Conservation (phyloP, 2,329 filamentous ascomycete genomes). For the Fusarium xyrophilum region DNA sequence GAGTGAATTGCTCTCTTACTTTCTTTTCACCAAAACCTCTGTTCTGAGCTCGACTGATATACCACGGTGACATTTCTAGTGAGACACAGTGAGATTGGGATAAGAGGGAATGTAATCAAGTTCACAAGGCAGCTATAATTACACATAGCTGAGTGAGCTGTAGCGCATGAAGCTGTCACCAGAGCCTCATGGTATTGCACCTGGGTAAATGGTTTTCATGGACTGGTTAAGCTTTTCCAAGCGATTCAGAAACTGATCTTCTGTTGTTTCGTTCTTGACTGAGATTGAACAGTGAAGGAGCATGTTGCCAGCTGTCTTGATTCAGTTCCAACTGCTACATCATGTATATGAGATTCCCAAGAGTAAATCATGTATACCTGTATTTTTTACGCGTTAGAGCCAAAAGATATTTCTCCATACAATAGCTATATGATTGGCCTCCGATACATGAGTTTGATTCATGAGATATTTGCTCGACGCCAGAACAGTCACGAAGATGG, state of each 20-base stretch:
- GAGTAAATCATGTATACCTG: fast-evolving
- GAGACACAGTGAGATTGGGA: fast-evolving
- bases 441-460: too few species aligned
- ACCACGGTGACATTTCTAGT: fast-evolving
- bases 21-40: too few species aligned
- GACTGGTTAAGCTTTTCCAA: fast-evolving
- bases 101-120: fast-evolving
- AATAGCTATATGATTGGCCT: too few species aligned
- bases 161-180: neutral
- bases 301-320: fast-evolving
- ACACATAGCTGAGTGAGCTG: fast-evolving
- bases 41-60: too few species aligned
- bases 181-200: fast-evolving
- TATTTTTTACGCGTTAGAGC: fast-evolving
- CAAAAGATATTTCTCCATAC: neutral
- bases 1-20: too few species aligned
- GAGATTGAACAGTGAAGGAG: fast-evolving
- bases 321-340: fast-evolving
- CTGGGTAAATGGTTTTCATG: fast-evolving
- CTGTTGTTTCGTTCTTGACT: fast-evolving
- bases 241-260: neutral
- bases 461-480: neutral
- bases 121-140: fast-evolving
- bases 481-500: neutral
- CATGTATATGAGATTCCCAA: too few species aligned